These are phyloP conservation scores for Keqinozyma sinolaborantium DNA, from an alignment of 1,139 yeast genomes.

Conservation along the genomic window DNA sequence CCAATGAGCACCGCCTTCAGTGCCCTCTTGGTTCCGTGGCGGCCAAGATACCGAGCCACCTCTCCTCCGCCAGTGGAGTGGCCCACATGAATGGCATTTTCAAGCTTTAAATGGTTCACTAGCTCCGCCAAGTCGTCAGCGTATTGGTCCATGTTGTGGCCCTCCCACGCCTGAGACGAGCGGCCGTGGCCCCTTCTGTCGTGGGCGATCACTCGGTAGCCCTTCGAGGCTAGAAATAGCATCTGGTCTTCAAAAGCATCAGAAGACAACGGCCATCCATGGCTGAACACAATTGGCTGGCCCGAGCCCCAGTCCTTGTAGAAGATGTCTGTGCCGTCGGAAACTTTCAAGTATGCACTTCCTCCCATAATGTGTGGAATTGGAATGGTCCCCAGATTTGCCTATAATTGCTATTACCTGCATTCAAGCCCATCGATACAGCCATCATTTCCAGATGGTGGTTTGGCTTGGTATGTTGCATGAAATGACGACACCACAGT, in stretches of 20 bases:
- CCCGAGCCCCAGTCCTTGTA: slow-evolving; percentile 16
- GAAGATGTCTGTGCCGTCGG: slow-evolving; percentile 13
- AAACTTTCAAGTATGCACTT: too few species aligned
- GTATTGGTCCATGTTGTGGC: slow-evolving; percentile 15
- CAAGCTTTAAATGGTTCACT: slow-evolving; percentile 10
- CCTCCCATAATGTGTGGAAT: too few species aligned
- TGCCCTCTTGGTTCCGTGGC: slow-evolving; percentile 12
- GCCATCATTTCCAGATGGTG: too few species aligned
- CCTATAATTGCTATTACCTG: too few species aligned
- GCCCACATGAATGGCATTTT: slow-evolving; percentile 13
- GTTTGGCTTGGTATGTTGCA: too few species aligned
- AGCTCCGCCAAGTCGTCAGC: slow-evolving; percentile 17
- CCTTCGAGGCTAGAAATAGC: slow-evolving; percentile 12
- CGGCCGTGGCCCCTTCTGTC: slow-evolving; percentile 17
- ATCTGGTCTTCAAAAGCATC: slow-evolving; percentile 17
- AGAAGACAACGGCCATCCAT: slow-evolving; percentile 16
- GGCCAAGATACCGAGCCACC: slow-evolving; percentile 13
- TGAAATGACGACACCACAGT: too few species aligned
- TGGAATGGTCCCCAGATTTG: too few species aligned
- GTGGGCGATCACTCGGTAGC: slow-evolving; percentile 15
- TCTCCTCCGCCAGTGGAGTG: slow-evolving; percentile 18
- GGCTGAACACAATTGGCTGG: slow-evolving; percentile 13
- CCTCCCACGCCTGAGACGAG: slow-evolving; percentile 14
- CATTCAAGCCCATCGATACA: too few species aligned
- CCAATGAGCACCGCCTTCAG: slow-evolving; percentile 15